Base-by-base conservation (phyloP, 1,284 basidiomycete species). In the Paramarasmius palmivorus region DNA sequence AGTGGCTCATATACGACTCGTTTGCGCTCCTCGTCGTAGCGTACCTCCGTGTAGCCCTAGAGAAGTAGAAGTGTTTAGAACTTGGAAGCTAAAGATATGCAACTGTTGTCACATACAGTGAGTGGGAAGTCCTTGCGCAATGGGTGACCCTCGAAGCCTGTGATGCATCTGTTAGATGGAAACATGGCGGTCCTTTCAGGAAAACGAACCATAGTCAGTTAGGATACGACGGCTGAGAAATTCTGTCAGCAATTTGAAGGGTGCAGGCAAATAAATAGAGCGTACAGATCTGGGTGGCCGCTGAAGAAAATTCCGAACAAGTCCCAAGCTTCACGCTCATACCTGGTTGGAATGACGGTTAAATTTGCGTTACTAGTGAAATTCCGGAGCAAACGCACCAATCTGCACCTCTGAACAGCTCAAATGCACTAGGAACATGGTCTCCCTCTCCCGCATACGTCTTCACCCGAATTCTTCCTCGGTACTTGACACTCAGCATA, bases 11-110 rank as follows among this genome's bases (percentile, higher is more conserved):
- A 96, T 22, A 99, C 95, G 54, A 99, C 95, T 45, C 96, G 92
- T 77, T 99, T 99, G 70, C 92, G 88, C 76, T 98, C 96, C 76
- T 99, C 97, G 68, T 98, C 95, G 68, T 98, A 99, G 53, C 97
- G 88, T 47, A 99, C 84, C 73, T 99, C 97, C 9, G 94, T 93
- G 76, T 99, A 99, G 34, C 96, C 96, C 92, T 87, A 57, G 41
- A 54, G 45, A 47, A 49, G 44, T 45, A 55, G 45, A 47, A 48
- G 44, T 46, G 22, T 52, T 56, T 34, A 50, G 45, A 44, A 40
- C 45, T 42, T 56, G 37, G 23, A 54, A 26, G 40, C 19, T 52
- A 26, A 22, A 29, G n/a, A 2, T 40, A 15, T 7, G 35, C n/a
- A n/a, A n/a, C 38, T 17, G 10, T 14, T 29, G 22, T 20, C 12